Conservation (phyloP, 1,139 yeast genomes). For the Candida gigantensis region DNA sequence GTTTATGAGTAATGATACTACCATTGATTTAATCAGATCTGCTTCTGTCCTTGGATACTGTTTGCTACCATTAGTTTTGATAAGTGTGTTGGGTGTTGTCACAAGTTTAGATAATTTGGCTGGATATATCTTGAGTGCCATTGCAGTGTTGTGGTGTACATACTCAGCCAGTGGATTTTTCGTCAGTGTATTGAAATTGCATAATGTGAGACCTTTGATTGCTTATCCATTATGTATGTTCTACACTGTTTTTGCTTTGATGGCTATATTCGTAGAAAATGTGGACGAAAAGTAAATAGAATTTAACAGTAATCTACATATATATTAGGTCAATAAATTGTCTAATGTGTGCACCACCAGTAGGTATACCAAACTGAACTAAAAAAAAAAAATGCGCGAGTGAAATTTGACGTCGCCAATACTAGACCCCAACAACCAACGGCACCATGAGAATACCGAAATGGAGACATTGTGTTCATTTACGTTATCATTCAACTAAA, state of each 20-base stretch:
- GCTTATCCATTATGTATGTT: constrained; percentile 94
- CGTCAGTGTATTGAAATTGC: constrained; percentile 78
- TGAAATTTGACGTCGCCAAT: too few relatives aligned
- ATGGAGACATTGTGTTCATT: not conserved
- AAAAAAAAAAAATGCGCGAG: not conserved
- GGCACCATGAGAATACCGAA: not conserved
- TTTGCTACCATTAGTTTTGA: constrained; percentile 80
- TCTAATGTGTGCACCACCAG: too few relatives aligned
- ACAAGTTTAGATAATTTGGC: constrained; percentile 66
- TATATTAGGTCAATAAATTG: too few relatives aligned
- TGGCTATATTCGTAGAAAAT: constrained; percentile 86
- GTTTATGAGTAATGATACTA: constrained; percentile 66
- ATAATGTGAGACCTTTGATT: constrained; percentile 83
- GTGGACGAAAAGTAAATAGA: constrained; percentile 15
- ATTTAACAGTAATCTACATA: too few relatives aligned
- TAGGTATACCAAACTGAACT: too few relatives aligned
- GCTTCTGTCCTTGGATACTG: constrained; percentile 96
- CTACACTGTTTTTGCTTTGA: constrained; percentile 90
- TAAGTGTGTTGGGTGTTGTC: constrained; percentile 75
- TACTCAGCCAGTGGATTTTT: constrained; percentile 93
- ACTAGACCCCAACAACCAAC: not conserved
- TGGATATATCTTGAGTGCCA: constrained; percentile 70
- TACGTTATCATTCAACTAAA: constrained; percentile 18
- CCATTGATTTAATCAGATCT: constrained; percentile 70
- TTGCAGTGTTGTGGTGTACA: constrained; percentile 92